phyloP scores from a whole-genome alignment of 352 stramenopile genomes.

The Phytopythium helicoides region DNA sequence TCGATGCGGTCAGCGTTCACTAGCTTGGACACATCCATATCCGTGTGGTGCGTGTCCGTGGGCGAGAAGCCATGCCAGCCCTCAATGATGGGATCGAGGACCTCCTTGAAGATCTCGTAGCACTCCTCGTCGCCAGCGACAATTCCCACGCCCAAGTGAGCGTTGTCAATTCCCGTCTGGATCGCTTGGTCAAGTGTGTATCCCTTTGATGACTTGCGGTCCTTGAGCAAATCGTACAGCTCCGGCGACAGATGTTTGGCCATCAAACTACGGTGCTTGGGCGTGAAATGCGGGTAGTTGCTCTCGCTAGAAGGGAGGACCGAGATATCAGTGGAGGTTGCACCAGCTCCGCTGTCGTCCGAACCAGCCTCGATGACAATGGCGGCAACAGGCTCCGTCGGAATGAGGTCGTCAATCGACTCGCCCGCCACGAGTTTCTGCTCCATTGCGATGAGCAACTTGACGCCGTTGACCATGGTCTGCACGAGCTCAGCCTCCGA shows the following conservation, averaged over 20 bases:
- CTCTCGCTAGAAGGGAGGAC: constrained; percentile 63
- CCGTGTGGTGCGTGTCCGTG: constrained; percentile 71
- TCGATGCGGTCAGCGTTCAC: constrained; percentile 64
- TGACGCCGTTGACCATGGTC: constrained; percentile 87
- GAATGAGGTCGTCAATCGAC: constrained; percentile 67
- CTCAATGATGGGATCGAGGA: constrained; percentile 86
- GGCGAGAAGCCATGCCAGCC: constrained; percentile 86
- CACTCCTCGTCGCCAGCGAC: constrained; percentile 87
- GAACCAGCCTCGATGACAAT: constrained; percentile 65
- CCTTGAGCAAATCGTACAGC: constrained; percentile 84
- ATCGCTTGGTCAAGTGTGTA: constrained; percentile 88
- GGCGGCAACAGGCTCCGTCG: constrained; percentile 41
- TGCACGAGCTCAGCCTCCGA: constrained; percentile 89
- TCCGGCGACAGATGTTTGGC: constrained; percentile 80
- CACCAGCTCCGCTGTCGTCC: constrained; percentile 6
- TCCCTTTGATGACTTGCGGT: constrained; percentile 56
- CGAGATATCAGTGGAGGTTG: constrained; percentile 40
- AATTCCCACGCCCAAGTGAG: constrained; percentile 77
- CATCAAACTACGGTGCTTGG: constrained; percentile 86
- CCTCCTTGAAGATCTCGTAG: constrained; percentile 77
- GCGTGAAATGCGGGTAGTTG: constrained; percentile 77
- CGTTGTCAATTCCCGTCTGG: constrained; percentile 81
- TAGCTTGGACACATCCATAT: constrained; percentile 82
- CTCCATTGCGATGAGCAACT: constrained; percentile 86
- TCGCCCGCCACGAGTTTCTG: constrained; percentile 76